Conservation (phyloP, 2,329 filamentous ascomycete genomes). For the Hypoxylon sp. region DNA sequence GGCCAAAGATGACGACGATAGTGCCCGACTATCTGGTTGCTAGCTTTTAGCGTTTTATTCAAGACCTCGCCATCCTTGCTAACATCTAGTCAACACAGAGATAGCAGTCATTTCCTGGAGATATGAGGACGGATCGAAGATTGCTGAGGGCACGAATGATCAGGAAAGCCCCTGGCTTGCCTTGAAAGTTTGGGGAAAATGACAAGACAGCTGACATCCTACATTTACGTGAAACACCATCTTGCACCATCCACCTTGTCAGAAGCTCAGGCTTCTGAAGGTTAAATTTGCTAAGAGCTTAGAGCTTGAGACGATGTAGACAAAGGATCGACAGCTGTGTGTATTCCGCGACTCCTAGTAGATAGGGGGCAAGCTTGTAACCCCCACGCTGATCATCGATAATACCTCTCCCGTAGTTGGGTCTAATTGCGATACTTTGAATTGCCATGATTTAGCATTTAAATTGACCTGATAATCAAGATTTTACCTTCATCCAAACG, state of each 20-base stretch:
- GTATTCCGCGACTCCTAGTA: too few species aligned
- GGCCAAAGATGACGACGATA: background rate
- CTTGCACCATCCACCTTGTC: background rate
- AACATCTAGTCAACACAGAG: background rate
- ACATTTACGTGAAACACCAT: background rate
- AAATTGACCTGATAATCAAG: too few species aligned
- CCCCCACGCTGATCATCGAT: too few species aligned
- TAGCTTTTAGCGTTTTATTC: background rate
- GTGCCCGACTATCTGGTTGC: background rate
- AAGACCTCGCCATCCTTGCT: background rate
- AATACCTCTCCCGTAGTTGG: too few species aligned
- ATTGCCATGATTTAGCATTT: too few species aligned
- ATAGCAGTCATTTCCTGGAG: background rate
- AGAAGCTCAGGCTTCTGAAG: too few species aligned
- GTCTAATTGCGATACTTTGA: too few species aligned
- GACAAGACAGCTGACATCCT: background rate
- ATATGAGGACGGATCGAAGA: background rate
- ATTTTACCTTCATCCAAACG: too few species aligned
- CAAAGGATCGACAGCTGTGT: too few species aligned
- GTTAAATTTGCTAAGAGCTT: too few species aligned
- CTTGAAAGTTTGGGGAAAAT: background rate
- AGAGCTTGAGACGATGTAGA: too few species aligned
- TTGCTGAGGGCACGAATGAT: background rate
- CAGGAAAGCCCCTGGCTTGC: background rate
- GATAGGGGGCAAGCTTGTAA: too few species aligned